These are phyloP conservation scores for Xylariaceae sp. DNA, from an alignment of 2,329 filamentous ascomycete genomes.

Conservation along the genomic window DNA sequence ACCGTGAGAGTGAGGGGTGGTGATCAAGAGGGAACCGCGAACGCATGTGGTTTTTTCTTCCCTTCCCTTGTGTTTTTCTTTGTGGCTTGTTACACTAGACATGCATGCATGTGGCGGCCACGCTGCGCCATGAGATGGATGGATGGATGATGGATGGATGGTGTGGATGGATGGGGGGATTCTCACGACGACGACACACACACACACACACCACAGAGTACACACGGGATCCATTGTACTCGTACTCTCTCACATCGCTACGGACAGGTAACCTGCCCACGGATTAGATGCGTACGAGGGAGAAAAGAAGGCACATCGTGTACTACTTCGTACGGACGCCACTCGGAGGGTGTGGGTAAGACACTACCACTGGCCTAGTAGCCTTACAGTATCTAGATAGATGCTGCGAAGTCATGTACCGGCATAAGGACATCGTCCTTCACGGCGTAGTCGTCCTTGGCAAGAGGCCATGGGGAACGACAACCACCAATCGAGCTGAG, in stretches of 20 bases:
- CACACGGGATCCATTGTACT: neutral
- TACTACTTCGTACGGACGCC: too few relatives aligned
- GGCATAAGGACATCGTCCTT: neutral
- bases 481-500: too few relatives aligned
- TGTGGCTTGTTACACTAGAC: slow-evolving; percentile 10
- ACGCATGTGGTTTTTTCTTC: slow-evolving; percentile 2
- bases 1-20: neutral
- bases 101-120: slow-evolving; percentile 22
- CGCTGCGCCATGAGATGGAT: slow-evolving; percentile 10
- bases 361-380: slow-evolving; percentile 11
- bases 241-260: neutral
- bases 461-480: too few relatives aligned
- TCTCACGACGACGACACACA: neutral
- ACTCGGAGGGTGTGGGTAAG: neutral
- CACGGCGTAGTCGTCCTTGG: too few relatives aligned
- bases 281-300: too few relatives aligned
- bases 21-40: neutral
- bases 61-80: neutral
- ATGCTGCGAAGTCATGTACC: neutral
- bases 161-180: neutral
- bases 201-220: neutral
- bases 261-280: too few relatives aligned
- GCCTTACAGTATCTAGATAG: slow-evolving; percentile 8
- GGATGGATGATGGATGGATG: neutral
- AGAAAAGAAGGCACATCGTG: too few relatives aligned